These are phyloP conservation scores for Geosmithia putterillii DNA, from an alignment of 2,329 filamentous ascomycete species.

Conservation along the genomic window DNA sequence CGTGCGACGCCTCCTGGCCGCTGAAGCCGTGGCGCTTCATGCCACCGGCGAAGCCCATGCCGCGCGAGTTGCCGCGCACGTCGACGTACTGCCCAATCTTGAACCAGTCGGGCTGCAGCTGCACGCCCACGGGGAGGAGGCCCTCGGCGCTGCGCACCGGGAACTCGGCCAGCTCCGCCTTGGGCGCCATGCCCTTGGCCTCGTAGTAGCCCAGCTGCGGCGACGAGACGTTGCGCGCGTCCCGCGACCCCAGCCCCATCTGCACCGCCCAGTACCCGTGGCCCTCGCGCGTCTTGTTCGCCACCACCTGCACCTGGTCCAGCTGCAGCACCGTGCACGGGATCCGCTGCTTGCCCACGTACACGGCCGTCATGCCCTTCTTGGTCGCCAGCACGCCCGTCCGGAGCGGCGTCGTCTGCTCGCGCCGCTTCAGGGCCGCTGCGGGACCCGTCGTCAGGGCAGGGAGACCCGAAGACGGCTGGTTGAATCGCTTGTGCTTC, in stretches of 20 bases:
- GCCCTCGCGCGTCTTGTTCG: conserved; percentile 65
- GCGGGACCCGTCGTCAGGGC: conserved; percentile 43
- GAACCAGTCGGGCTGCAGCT: conserved; percentile 83
- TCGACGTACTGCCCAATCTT: conserved; percentile 83
- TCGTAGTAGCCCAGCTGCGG: conserved; percentile 84
- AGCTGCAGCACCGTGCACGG: conserved; percentile 89
- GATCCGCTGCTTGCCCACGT: conserved; percentile 64
- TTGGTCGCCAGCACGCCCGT: conserved; percentile 79
- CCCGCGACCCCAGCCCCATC: conserved; percentile 66
- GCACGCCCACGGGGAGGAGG: conserved; percentile 61
- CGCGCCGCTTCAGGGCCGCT: conserved; percentile 46
- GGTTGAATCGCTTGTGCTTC: conserved; percentile 50
- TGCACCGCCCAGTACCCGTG: conserved; percentile 95
- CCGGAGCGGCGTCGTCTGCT: conserved; percentile 49
- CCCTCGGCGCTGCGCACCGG: conserved; percentile 63
- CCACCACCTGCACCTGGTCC: conserved; percentile 81
- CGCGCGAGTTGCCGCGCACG: conserved; percentile 63
- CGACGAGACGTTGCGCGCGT: conserved; percentile 64
- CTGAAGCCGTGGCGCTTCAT: conserved; percentile 93
- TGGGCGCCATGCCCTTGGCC: conserved; percentile 67
- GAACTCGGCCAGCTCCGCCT: conserved; percentile 78
- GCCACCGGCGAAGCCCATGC: conserved; percentile 89
- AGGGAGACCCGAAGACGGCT: conserved; percentile 42
- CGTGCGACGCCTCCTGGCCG: conserved; percentile 86
- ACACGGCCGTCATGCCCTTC: conserved; percentile 92